Percentiles rank a stretch among this genome's conserved stretches.
Conservation (phyloP, 2,329 filamentous ascomycete species). For the Colletotrichum ledebouriae region DNA sequence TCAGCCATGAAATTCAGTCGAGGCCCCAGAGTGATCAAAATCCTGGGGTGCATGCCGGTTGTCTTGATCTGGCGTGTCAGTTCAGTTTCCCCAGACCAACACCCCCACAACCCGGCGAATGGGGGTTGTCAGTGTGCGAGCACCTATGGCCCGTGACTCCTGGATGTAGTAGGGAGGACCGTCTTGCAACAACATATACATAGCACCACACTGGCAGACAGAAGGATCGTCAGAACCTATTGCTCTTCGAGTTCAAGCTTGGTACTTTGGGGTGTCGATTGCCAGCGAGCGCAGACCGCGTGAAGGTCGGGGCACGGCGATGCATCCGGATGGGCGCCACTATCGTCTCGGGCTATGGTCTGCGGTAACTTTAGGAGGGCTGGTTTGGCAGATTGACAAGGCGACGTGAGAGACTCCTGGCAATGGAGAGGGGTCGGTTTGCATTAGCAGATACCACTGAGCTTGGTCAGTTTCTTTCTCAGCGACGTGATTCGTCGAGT, state of each 20-base stretch:
- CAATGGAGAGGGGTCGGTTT: constrained; percentile 6
- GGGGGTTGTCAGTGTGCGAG: constrained; percentile 27
- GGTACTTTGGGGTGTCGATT: not conserved
- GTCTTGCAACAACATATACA: constrained; percentile 17
- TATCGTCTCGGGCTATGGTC: too few relatives aligned
- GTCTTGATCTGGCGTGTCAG: constrained; percentile 7
- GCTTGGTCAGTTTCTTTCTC: constrained; percentile 21
- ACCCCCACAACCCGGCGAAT: constrained; percentile 21
- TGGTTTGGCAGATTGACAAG: constrained; percentile 25
- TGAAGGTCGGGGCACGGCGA: constrained; percentile 25
- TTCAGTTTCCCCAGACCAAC: constrained; percentile 11
- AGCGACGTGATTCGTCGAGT: constrained; percentile 24
- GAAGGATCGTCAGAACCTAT: constrained; percentile 23
- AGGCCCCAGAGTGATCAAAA: constrained; percentile 15
- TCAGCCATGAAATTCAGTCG: not conserved
- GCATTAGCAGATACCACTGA: constrained; percentile 19
- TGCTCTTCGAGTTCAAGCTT: constrained; percentile 20
- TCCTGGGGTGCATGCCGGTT: constrained; percentile 34
- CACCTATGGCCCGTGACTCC: constrained; percentile 4
- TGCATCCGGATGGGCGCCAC: constrained; percentile 17
- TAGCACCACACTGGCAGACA: not conserved
- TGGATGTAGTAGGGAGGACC: not conserved
- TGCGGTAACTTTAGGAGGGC: not conserved
- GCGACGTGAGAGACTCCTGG: constrained; percentile 11
- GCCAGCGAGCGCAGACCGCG: constrained; percentile 18